Percentiles rank a stretch among this genome's conserved stretches.
Evolutionary conservation across 192 early-diverging fungal genomes (phyloP).

Genomic region (Coemansia umbellata): DNA sequence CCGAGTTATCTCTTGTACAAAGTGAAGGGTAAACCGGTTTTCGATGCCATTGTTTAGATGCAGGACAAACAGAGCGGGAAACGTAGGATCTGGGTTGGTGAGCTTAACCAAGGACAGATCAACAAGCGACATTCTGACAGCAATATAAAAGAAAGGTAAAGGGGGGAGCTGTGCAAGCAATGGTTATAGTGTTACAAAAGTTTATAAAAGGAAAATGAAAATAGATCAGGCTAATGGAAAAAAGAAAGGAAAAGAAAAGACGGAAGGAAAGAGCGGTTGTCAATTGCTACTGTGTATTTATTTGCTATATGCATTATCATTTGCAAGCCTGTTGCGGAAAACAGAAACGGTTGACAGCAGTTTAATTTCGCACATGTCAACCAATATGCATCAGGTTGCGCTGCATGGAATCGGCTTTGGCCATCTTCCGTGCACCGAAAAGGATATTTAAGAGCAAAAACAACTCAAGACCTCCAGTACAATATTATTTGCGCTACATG

Average conservation of each 20-base stretch:
- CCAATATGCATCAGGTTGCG: too few relatives aligned
- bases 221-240: too few relatives aligned
- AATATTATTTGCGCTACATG: too few relatives aligned
- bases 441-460: too few relatives aligned
- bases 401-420: too few relatives aligned
- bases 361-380: too few relatives aligned
- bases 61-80: conserved; percentile 57
- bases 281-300: neutral
- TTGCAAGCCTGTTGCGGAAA: neutral
- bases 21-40: conserved; percentile 64
- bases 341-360: too few relatives aligned
- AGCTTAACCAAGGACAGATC: conserved; percentile 42
- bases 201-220: too few relatives aligned
- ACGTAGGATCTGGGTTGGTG: conserved; percentile 28
- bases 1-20: conserved; percentile 54
- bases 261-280: neutral
- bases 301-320: neutral
- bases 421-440: too few relatives aligned
- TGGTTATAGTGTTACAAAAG: too few relatives aligned
- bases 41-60: conserved; percentile 59
- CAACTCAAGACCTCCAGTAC: too few relatives aligned
- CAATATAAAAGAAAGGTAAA: neutral
- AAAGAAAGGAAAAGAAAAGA: too few relatives aligned
- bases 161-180: neutral
- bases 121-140: conserved; percentile 42